Evolutionary conservation across 345 rosid genomes (phyloP).

Genomic region (Linum lewisii): DNA sequence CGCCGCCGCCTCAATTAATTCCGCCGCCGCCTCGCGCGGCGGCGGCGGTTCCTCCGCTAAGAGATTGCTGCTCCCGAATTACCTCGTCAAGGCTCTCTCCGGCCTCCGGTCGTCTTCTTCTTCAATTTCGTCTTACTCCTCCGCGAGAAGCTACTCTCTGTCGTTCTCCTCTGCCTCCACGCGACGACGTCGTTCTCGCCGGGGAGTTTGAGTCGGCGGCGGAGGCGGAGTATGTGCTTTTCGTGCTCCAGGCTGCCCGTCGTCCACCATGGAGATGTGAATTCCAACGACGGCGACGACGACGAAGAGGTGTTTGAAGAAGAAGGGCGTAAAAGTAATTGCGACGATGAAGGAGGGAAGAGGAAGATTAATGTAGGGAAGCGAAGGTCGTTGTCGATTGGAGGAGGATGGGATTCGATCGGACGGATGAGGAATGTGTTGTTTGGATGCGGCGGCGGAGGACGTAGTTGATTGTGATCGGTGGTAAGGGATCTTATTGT

Average conservation of each 20-base stretch:
- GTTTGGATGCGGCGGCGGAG: neutral
- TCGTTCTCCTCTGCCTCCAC: slow-evolving; percentile 32
- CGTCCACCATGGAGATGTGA: slow-evolving; percentile 4
- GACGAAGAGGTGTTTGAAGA: neutral
- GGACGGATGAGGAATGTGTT: slow-evolving; percentile 38
- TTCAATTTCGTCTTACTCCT: slow-evolving; percentile 27
- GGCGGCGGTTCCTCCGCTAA: slow-evolving; percentile 15
- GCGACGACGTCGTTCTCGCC: slow-evolving; percentile 23
- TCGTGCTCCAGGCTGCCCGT: slow-evolving; percentile 24
- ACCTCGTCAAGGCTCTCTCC: slow-evolving; percentile 12
- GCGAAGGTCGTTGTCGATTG: slow-evolving; percentile 4
- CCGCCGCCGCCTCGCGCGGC: slow-evolving; percentile 4
- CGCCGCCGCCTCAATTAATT: slow-evolving; percentile 13
- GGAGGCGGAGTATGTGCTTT: neutral
- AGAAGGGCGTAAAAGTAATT: neutral
- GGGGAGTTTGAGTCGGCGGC: slow-evolving; percentile 14
- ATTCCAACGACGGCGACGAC: slow-evolving; percentile 4
- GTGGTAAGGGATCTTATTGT: no score
- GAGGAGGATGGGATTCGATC: slow-evolving; percentile 34
- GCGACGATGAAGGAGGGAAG: slow-evolving; percentile 30
- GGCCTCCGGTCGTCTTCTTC: slow-evolving; percentile 27
- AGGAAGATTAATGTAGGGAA: slow-evolving; percentile 11
- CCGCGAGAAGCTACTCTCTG: neutral
- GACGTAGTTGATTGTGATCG: no score
- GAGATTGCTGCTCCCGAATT: slow-evolving; percentile 9